Base-by-base conservation (phyloP, 768 basidiomycete species). In the Boletus subparvulus region DNA sequence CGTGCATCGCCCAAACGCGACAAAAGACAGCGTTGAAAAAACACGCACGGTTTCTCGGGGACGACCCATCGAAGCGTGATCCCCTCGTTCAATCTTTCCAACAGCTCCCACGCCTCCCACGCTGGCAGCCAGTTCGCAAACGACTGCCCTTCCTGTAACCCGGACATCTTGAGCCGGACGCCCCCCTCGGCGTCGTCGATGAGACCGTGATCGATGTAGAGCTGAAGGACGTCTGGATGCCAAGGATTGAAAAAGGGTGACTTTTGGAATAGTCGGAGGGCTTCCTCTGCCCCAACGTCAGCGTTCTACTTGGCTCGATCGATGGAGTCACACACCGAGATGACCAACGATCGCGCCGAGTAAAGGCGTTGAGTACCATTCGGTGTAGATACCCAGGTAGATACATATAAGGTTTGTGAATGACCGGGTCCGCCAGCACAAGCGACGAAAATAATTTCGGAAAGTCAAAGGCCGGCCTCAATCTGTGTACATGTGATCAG, bases 371-470 rank as follows among this genome's bases (percentile, higher is more conserved):
- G 2, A 62, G 37, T 1, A 77, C 60, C 19, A 64, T 54, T 8
- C 21, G 33, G n/a, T 40, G 24, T n/a, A 54, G 24, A 33, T 44
- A 4, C 12, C 47, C 47, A 6, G 17, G 16, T 14, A 9, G 35
- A 21, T 32, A 9, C 1, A 17, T 30, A 5, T 19, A 17, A 24
- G 75, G 68, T 35, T 63, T 67, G 1, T 59, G 50, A 37, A 90
- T 83, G 66, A 95, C 83, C 0, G 94, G 92, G 67, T 97, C 94
- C 28, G 94, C 70, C 24, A 95, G 79, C 41, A 91, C 73, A 39
- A 96, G 73, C 0, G 83, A 82, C 33, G 83, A 77, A 74, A 93
- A 94, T 8, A 94, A 74, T 1, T 74, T 73, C 0, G 92, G 91
- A 55, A 77, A 74, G 41, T 80, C 77, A 26, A 85, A 62, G 3